Percentiles rank a stretch among this genome's conserved stretches.
These are phyloP conservation scores for Petrea volubilis DNA, from an alignment of 257 asterid genomes.

Conservation along the genomic window DNA sequence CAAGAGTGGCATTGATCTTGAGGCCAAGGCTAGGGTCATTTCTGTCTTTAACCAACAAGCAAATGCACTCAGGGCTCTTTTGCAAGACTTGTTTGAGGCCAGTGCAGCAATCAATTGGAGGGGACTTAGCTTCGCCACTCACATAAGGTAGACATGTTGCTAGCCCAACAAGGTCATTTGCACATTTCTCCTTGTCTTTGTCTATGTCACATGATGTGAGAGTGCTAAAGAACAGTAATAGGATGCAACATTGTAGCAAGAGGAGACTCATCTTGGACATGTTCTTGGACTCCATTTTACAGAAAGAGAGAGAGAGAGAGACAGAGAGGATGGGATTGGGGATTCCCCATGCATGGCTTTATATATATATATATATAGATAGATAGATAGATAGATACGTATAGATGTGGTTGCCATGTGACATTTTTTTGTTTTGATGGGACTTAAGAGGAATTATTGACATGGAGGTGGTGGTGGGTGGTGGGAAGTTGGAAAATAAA, in stretches of 20 bases:
- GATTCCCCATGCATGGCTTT: neutral
- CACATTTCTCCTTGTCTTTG: conserved; percentile 67
- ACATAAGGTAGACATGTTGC: conserved; percentile 79
- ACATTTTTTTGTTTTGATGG: neutral
- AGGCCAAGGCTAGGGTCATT: conserved; percentile 74
- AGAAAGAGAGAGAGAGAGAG: conserved; percentile 3
- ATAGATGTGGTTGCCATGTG: conserved; percentile 14
- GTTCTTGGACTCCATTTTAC: neutral
- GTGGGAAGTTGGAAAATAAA: conserved; percentile 28
- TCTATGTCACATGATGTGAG: conserved; percentile 42
- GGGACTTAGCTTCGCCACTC: conserved; percentile 50
- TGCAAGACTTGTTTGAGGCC: conserved; percentile 58
- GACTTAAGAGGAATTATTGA: neutral
- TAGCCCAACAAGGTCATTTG: conserved; percentile 51
- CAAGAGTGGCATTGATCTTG: conserved; percentile 73
- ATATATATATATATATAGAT: too few species aligned
- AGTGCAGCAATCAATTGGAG: conserved; percentile 71
- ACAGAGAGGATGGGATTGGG: neutral
- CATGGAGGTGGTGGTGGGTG: neutral
- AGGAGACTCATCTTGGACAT: neutral
- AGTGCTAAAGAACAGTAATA: conserved; percentile 4
- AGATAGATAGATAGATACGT: too few species aligned
- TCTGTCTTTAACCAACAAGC: conserved; percentile 68
- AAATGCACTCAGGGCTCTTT: conserved; percentile 61
- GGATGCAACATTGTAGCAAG: neutral